Conservation (phyloP, 1,139 yeast genomes). For the Saccharomycopsis hybrid region DNA sequence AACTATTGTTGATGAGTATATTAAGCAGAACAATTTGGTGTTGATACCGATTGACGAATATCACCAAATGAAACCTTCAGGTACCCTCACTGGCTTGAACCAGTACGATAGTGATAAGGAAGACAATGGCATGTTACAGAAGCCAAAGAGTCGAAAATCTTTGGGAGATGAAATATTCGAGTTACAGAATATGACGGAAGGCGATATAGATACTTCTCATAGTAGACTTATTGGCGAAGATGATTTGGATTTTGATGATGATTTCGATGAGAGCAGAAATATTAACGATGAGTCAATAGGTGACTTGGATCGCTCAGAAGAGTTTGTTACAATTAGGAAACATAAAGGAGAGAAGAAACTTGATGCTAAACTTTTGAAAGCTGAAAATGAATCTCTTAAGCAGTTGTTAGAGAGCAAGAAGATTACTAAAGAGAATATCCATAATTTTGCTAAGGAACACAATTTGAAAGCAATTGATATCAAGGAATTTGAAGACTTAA, state of each 20-base stretch:
- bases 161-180: conserved; percentile 21
- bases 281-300: too few relatives aligned
- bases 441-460: conserved; percentile 34
- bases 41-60: conserved; percentile 33
- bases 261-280: not conserved
- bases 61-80: conserved; percentile 9
- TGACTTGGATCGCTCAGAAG: too few relatives aligned
- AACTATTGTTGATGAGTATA: conserved; percentile 32
- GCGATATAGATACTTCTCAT: conserved; percentile 7
- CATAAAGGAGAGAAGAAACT: conserved; percentile 1
- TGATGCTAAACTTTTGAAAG: not conserved
- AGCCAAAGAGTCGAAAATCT: conserved; percentile 15
- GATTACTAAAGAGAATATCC: conserved; percentile 23
- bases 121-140: not conserved
- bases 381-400: conserved; percentile 10
- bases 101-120: not conserved
- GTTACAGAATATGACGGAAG: conserved; percentile 8
- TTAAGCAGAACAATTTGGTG: conserved; percentile 34
- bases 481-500: not conserved
- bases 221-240: conserved; percentile 6
- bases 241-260: conserved; percentile 7
- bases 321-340: too few relatives aligned
- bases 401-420: not conserved
- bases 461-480: conserved; percentile 34
- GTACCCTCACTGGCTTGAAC: conserved; percentile 9